These are phyloP conservation scores for Starmerella stellata DNA, from an alignment of 805 yeast species.

Conservation along the genomic window DNA sequence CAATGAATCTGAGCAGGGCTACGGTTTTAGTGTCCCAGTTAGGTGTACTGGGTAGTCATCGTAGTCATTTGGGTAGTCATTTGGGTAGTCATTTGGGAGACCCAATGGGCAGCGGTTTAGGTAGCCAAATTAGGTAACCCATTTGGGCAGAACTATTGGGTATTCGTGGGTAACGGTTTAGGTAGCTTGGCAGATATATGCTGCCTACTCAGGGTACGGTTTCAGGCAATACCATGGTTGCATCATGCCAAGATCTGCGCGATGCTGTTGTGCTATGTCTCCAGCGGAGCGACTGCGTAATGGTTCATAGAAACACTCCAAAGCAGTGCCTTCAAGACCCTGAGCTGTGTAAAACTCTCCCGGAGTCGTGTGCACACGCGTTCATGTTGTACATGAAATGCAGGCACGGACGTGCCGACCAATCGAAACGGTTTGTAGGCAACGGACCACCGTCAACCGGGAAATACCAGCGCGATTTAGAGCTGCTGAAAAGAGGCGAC, in stretches of 20 bases:
- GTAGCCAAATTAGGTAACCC: too few species aligned
- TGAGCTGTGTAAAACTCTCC: conserved; percentile 53
- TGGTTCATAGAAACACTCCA: conserved; percentile 77
- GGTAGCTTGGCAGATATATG: too few species aligned
- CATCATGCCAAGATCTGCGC: conserved; percentile 81
- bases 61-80: too few species aligned
- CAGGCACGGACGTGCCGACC: conserved; percentile 75
- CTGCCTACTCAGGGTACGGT: too few species aligned
- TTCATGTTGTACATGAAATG: conserved; percentile 78
- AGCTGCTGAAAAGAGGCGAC: conserved; percentile 59
- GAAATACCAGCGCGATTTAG: conserved; percentile 72
- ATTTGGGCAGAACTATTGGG: too few species aligned
- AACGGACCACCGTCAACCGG: conserved; percentile 90
- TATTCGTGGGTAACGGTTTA: too few species aligned
- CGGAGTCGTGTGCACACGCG: conserved; percentile 74
- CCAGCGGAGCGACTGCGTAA: conserved; percentile 91
- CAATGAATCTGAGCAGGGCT: too few species aligned
- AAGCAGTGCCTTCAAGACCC: conserved; percentile 74
- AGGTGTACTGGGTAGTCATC: too few species aligned
- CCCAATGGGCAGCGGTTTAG: too few species aligned
- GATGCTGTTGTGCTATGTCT: conserved; percentile 90
- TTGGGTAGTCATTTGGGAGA: too few species aligned
- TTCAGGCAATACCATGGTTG: conserved; percentile 14
- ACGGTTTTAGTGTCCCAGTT: too few species aligned
- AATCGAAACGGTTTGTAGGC: conserved; percentile 75